Conservation (phyloP, 2,329 filamentous ascomycete species). For the Penicillium sp. region DNA sequence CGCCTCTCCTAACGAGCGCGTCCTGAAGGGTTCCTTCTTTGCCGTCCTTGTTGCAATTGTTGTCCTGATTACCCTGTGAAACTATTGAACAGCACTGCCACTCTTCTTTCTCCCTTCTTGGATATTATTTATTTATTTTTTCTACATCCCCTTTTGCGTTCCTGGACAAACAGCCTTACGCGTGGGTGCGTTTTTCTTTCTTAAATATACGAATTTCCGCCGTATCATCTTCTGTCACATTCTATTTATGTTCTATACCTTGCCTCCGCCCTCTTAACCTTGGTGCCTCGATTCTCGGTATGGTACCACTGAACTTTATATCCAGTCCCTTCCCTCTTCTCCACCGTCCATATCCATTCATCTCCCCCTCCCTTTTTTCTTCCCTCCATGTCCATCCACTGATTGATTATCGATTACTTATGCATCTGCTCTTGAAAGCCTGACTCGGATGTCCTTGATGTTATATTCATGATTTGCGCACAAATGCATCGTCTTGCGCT, state of each 20-base stretch:
- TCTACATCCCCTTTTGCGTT: constrained; percentile 17
- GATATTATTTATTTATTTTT: constrained; percentile 29
- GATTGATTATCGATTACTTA: neutral
- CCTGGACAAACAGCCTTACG: constrained; percentile 16
- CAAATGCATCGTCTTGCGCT: neutral
- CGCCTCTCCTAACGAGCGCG: constrained; percentile 43
- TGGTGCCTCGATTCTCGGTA: neutral
- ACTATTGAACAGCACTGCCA: constrained; percentile 19
- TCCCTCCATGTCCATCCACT: neutral
- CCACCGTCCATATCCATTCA: neutral
- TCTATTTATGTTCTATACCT: constrained; percentile 27
- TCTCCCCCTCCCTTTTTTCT: neutral
- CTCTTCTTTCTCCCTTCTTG: constrained; percentile 17
- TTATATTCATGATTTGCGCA: constrained; percentile 10
- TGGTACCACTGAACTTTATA: constrained; percentile 11
- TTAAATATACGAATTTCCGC: constrained; percentile 20
- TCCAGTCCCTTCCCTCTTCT: constrained; percentile 12
- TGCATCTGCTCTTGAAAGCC: neutral
- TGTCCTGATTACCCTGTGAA: constrained; percentile 51
- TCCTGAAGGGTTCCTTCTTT: constrained; percentile 52
- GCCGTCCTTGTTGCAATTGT: constrained; percentile 53
- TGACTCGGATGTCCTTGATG: constrained; percentile 11
- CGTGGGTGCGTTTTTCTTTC: constrained; percentile 7
- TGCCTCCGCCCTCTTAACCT: neutral
- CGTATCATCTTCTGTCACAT: constrained; percentile 19